phyloP scores from a whole-genome alignment of 495 filamentous ascomycete genomes.

The Sporormia fimetaria region DNA sequence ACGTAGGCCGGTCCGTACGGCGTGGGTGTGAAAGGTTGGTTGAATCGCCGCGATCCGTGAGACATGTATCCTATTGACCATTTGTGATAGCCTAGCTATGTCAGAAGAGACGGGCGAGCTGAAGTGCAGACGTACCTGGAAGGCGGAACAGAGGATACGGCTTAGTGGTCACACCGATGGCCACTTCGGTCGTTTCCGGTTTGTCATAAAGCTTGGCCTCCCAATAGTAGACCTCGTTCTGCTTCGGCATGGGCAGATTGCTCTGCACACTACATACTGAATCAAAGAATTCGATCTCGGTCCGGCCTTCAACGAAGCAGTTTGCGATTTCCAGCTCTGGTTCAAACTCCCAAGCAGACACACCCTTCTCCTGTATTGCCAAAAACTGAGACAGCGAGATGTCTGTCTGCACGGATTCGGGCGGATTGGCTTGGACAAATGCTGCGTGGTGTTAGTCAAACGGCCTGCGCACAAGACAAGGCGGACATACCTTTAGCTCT shows the following conservation, averaged over 20 bases:
- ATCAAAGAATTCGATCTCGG: slow-evolving; percentile 97
- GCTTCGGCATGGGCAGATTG: slow-evolving; percentile 92
- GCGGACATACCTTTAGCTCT: slow-evolving; percentile 72
- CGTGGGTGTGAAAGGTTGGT: slow-evolving; percentile 74
- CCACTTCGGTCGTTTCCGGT: slow-evolving; percentile 72
- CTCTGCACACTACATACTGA: slow-evolving; percentile 95
- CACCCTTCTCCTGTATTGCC: slow-evolving; percentile 97
- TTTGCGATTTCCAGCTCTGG: slow-evolving; percentile 97
- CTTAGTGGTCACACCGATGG: slow-evolving; percentile 88
- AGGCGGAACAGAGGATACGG: slow-evolving; percentile 91
- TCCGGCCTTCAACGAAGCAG: slow-evolving; percentile 92
- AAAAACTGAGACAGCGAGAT: slow-evolving; percentile 96
- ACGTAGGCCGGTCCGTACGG: slow-evolving; percentile 71
- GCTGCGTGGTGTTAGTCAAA: slow-evolving; percentile 42
- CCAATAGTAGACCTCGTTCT: slow-evolving; percentile 99
- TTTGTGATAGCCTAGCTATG: slow-evolving; percentile 58
- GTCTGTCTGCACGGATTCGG: slow-evolving; percentile 89
- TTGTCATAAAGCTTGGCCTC: slow-evolving; percentile 98
- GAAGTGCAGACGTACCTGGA: slow-evolving; percentile 48
- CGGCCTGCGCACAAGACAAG: too few relatives aligned
- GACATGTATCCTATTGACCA: slow-evolving; percentile 84
- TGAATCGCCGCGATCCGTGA: slow-evolving; percentile 71
- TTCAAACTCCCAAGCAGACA: slow-evolving; percentile 98
- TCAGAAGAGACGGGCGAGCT: not conserved
- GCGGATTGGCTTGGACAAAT: slow-evolving; percentile 87